Base-by-base conservation (phyloP, 2,329 filamentous ascomycete genomes). In the Emergomyces africanus region DNA sequence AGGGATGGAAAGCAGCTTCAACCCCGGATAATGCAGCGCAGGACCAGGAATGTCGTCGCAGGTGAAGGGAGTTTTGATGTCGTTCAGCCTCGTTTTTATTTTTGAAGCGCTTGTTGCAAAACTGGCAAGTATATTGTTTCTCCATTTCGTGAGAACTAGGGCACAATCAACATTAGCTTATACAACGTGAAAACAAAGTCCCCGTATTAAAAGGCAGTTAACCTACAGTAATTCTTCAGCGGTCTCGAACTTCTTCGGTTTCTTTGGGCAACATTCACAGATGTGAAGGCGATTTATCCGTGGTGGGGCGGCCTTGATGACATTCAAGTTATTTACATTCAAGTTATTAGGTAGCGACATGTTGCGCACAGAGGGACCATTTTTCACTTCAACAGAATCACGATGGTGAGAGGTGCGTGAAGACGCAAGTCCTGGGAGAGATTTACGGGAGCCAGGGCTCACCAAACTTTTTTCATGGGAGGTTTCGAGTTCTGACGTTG, bases 31-130 rank as follows among this genome's bases (percentile, higher is more conserved):
- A 82, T 0, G 91, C 89, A 37, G 90, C 91, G 72, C 94, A 99
- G 12, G 92, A 96, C 94, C 94, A 99, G 54, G 91, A 96, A 75
- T 97, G 90, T 28, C 88, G 86, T 39, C 92, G 85, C 9, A 97
- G 81, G 72, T 97, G 92, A 12, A 97, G 82, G 15, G 91, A 96
- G 69, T 96, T 97, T 69, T 96, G 91, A 71, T 97, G 92, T 37
- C 94, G 84, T 73, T 97, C 92, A 2, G 91, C 91, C 75, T 97
- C 94, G 68, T 97, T 97, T 76, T 97, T 97, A 77, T 97, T 97
- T 75, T 97, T 97, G 79, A 97, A 97, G 12, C 92, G 85, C 71
- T 96, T 96, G 48, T 88, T 88, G 72, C 92, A 97, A 71, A 89
- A 97, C 33, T 84, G 82, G 73, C 92, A 97, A 63, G 89, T 89